These are phyloP conservation scores for Tetragonia tetragonoides DNA, from an alignment of 148 eudicot genomes.

Conservation along the genomic window DNA sequence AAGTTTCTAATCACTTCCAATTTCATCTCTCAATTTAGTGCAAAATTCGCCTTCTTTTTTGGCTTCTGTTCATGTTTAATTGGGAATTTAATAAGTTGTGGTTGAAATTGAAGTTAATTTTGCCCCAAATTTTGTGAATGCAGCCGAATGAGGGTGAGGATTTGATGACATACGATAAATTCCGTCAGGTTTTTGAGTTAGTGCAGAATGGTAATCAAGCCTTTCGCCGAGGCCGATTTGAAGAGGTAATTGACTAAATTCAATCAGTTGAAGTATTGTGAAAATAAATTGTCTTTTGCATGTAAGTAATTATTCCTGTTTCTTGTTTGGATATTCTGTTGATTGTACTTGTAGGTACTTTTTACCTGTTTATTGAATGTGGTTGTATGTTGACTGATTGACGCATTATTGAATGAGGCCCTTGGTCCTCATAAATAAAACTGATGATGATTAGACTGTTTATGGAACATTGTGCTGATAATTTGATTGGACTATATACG, in stretches of 20 bases:
- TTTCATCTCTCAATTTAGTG: background rate
- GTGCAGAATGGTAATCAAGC: conserved; percentile 71
- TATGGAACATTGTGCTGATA: background rate
- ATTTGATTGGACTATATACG: background rate
- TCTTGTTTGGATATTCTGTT: too few species aligned
- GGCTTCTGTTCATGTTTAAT: background rate
- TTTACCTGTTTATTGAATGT: background rate
- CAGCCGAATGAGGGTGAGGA: conserved; percentile 54
- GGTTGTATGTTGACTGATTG: background rate
- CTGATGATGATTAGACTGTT: background rate
- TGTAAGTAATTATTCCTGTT: background rate
- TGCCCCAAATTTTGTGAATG: conserved; percentile 12
- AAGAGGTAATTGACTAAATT: conserved; percentile 43
- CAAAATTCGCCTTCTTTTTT: background rate
- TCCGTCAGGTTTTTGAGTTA: conserved; percentile 57
- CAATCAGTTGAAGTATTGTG: background rate
- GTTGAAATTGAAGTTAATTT: too few species aligned
- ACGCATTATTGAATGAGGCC: background rate
- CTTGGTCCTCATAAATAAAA: too few species aligned
- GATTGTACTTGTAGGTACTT: background rate
- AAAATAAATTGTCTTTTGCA: background rate
- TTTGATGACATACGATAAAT: conserved; percentile 47
- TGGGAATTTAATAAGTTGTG: background rate
- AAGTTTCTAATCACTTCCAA: conserved; percentile 20
- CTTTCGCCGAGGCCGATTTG: conserved; percentile 48